A percentile compares a stretch with the other conserved stretches of the same genome.
Evolutionary conservation across 2,329 filamentous ascomycete species (phyloP).

Genomic region (Arachnomyces sp.): DNA sequence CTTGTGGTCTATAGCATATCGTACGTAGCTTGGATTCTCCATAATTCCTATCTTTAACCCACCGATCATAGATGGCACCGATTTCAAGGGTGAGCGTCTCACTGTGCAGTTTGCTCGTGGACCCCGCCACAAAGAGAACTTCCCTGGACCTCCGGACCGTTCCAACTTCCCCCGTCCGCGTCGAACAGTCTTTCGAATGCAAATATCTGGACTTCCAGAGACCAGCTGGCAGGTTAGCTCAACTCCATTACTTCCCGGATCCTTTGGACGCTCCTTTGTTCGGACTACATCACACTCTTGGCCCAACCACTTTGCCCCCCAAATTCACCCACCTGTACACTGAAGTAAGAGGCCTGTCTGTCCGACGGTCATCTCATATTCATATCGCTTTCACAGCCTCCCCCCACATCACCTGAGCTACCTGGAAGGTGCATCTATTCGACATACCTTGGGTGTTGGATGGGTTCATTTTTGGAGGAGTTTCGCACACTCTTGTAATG

Average conservation of each 20-base stretch:
- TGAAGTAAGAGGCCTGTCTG: too few relatives aligned
- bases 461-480: too few relatives aligned
- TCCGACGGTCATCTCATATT: too few relatives aligned
- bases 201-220: slow-evolving; percentile 94
- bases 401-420: too few relatives aligned
- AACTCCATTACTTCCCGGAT: slow-evolving; percentile 24
- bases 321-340: too few relatives aligned
- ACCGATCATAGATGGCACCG: slow-evolving; percentile 67
- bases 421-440: too few relatives aligned
- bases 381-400: too few relatives aligned
- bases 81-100: slow-evolving; percentile 95
- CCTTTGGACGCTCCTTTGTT: slow-evolving; percentile 8
- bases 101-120: slow-evolving; percentile 98
- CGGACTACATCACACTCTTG: slow-evolving; percentile 7
- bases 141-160: slow-evolving; percentile 55
- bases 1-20: slow-evolving; percentile 44
- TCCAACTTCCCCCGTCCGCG: slow-evolving; percentile 66
- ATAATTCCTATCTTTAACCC: slow-evolving; percentile 23
- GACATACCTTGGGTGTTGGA: too few relatives aligned
- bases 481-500: too few relatives aligned
- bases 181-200: slow-evolving; percentile 93
- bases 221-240: slow-evolving; percentile 99
- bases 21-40: slow-evolving; percentile 41
- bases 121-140: slow-evolving; percentile 60
- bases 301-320: slow-evolving; percentile 3